Base-by-base conservation (phyloP, 768 basidiomycete genomes). In the Macrolepiota dolichaula region DNA sequence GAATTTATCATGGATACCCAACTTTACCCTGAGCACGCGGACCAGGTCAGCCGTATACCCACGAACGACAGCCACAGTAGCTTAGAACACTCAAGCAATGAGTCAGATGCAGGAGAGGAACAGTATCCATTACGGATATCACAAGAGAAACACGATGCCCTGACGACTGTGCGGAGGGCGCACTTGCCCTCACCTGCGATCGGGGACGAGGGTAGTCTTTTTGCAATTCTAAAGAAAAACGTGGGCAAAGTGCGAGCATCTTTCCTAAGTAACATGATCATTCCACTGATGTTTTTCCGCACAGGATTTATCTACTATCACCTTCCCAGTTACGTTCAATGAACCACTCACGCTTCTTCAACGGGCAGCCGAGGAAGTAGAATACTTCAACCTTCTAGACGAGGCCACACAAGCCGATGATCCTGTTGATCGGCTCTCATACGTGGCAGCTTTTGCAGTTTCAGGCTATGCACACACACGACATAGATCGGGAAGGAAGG, bases 271-370 rank as follows among this genome's bases (percentile, higher is more conserved):
- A 44, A 46, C 42, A 17, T 44, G 9, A 32, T 32, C 19, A 17
- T 7, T 4, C 42, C 15, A 17, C 15, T 44, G 3, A 44, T 44
- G n/a, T 17, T 4, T 19, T 19, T 49, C 12, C 25, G 10, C 4
- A 9, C 59, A 94, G 92, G 92, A 94, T 71, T 76, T 94, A 9
- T 88, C 91, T 13, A 87, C 88, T 36, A 88, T 94, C 29, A 79
- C 89, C 1, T 85, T 95, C 62, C 93, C 93, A n/a, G 91, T 95
- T 2, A 84, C 88, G 1, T 96, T 95, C 76, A 96, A 96, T 65
- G 93, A 96, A 66, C 93, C 93, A 32, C 72, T 96, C 37, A 91
- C 89, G 0, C 77, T 96, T 44, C 78, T 94, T 10, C 94, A 96
- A 71, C 80, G 90, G 63, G 79, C 83, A 35, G 92, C 92, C 0